Conservation (phyloP, 176 grass and related monocot genomes). For the Triticum dicoccoides region DNA sequence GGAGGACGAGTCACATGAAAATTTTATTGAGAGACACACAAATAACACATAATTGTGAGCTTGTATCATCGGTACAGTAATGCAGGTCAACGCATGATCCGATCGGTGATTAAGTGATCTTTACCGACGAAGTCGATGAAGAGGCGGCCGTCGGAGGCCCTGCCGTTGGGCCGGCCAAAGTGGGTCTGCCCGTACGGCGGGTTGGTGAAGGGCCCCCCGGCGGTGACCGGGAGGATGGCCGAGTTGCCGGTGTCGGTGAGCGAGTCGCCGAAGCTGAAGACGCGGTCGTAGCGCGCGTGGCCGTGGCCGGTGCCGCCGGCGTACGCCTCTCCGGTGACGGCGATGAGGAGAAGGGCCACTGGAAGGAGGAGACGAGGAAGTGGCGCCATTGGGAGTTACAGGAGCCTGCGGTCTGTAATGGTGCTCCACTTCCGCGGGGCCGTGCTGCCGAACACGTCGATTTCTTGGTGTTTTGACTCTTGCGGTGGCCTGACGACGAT, state of each 20-base stretch:
- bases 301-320: neutral
- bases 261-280: constrained; percentile 15
- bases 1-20: too few species aligned
- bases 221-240: neutral
- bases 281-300: neutral
- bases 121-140: constrained; percentile 44
- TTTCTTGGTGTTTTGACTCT: neutral
- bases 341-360: neutral
- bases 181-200: constrained; percentile 18
- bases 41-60: neutral
- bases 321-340: neutral
- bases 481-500: too few species aligned
- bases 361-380: neutral
- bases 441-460: neutral
- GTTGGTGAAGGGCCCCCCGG: neutral
- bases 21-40: too few species aligned
- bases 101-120: too few species aligned
- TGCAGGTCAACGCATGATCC: neutral
- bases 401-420: neutral
- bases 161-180: constrained; percentile 9
- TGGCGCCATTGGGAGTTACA: neutral
- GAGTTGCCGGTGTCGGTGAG: constrained; percentile 31
- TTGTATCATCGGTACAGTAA: neutral
- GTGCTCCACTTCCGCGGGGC: neutral
- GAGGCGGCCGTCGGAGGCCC: constrained; percentile 27